Percentiles rank a stretch among this genome's conserved stretches.
phyloP scores from a whole-genome alignment of 805 yeast species.

The Candida lessepsii region DNA sequence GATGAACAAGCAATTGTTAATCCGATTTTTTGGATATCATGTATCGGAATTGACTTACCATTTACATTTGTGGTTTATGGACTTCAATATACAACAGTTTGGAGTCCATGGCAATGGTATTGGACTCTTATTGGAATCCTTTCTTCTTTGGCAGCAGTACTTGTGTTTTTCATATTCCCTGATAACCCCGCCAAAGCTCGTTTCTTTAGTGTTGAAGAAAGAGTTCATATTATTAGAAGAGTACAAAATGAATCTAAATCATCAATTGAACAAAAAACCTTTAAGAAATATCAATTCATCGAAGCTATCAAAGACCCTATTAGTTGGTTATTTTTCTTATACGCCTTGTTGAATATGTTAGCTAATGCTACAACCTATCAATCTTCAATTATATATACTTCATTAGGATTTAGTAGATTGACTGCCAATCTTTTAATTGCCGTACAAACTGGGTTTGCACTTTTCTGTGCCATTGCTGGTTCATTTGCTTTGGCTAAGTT shows the following conservation, averaged over 20 bases:
- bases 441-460: conserved; percentile 54
- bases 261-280: conserved; percentile 39
- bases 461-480: conserved; percentile 44
- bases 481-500: conserved; percentile 33
- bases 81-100: conserved; percentile 20
- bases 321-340: conserved; percentile 23
- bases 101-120: conserved; percentile 10
- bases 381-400: conserved; percentile 46
- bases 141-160: conserved; percentile 32
- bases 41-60: conserved; percentile 52
- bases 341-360: conserved; percentile 45
- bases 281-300: conserved; percentile 48
- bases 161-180: conserved; percentile 45
- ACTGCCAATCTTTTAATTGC: conserved; percentile 40
- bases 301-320: conserved; percentile 48
- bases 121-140: conserved; percentile 50
- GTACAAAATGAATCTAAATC: conserved; percentile 33
- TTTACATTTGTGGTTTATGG: conserved; percentile 50
- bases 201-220: conserved; percentile 49
- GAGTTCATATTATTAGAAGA: conserved; percentile 45
- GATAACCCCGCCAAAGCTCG: conserved; percentile 54
- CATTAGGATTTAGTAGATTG: conserved; percentile 37
- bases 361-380: conserved; percentile 56
- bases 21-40: conserved; percentile 52
- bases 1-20: conserved; percentile 48